phyloP scores from a whole-genome alignment of 1,284 basidiomycete species.

The Quambalaria eucalypti region DNA sequence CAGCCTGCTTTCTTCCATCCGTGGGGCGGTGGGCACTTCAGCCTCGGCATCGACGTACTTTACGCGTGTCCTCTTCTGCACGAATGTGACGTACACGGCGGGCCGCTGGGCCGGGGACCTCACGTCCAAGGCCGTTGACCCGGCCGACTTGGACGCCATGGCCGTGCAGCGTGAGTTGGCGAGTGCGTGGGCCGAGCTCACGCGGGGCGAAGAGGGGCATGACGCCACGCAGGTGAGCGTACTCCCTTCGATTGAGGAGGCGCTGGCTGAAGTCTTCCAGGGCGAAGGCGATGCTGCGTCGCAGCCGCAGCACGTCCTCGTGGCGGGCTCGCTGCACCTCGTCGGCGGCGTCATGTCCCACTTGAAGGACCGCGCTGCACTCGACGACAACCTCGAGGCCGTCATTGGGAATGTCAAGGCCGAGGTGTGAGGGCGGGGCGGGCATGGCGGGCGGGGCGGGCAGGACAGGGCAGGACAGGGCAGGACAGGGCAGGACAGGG shows the following conservation, averaged over 20 bases:
- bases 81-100: slow-evolving; percentile 84
- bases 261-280: slow-evolving; percentile 46
- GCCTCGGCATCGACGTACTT: slow-evolving; percentile 53
- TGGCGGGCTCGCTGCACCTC: slow-evolving; percentile 85
- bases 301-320: slow-evolving; percentile 59
- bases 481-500: too few species aligned
- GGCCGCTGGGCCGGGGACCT: slow-evolving; percentile 69
- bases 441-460: too few species aligned
- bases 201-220: slow-evolving; percentile 3
- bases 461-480: too few species aligned
- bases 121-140: slow-evolving; percentile 24
- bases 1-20: slow-evolving; percentile 51
- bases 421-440: too few species aligned
- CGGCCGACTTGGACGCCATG: slow-evolving; percentile 27
- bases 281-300: slow-evolving; percentile 26
- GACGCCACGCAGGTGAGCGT: slow-evolving; percentile 54
- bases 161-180: slow-evolving; percentile 33
- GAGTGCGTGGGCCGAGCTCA: slow-evolving; percentile 24
- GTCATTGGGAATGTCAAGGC: not conserved
- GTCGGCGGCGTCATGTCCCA: slow-evolving; percentile 79
- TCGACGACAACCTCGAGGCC: slow-evolving; percentile 19
- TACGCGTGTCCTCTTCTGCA: slow-evolving; percentile 80
- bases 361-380: slow-evolving; percentile 22
- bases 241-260: slow-evolving; percentile 79
- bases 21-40: not conserved